Conservation (phyloP, 2,329 filamentous ascomycete species). For the Aureobasidium namibiae region DNA sequence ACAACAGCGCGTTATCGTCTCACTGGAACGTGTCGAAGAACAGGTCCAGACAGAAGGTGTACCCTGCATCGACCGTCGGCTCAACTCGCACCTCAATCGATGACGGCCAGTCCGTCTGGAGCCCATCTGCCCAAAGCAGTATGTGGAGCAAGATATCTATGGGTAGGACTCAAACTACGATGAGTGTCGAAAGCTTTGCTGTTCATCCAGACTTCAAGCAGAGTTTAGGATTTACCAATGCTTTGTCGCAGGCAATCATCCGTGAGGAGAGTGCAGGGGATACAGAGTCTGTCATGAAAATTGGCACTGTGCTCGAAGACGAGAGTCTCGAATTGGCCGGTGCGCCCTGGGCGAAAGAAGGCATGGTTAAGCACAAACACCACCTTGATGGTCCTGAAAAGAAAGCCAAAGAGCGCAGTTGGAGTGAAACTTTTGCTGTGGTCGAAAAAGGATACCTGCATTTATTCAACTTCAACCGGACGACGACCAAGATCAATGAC, state of each 20-base stretch:
- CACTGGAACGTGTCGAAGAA: constrained; percentile 80
- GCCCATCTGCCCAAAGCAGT: constrained; percentile 79
- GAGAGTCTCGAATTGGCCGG: constrained; percentile 85
- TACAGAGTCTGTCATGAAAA: constrained; percentile 22
- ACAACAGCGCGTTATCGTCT: constrained; percentile 55
- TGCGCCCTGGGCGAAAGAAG: constrained; percentile 97
- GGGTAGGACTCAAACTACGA: constrained; percentile 80
- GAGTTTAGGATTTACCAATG: constrained; percentile 95
- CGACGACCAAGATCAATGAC: constrained; percentile 43
- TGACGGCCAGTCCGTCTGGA: constrained; percentile 84
- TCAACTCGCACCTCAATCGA: constrained; percentile 93
- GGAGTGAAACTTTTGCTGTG: constrained; percentile 92
- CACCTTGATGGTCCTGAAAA: constrained; percentile 87
- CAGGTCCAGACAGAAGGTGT: constrained; percentile 67
- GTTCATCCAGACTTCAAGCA: constrained; percentile 76
- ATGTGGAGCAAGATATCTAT: constrained; percentile 93
- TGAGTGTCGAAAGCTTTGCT: constrained; percentile 86
- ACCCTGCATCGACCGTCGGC: constrained; percentile 71
- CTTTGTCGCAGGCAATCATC: constrained; percentile 91
- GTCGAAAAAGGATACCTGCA: constrained; percentile 92
- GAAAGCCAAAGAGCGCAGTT: constrained; percentile 87
- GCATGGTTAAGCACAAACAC: constrained; percentile 91
- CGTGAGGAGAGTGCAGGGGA: constrained; percentile 58
- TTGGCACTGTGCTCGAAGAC: constrained; percentile 64
- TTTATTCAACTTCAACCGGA: constrained; percentile 84